Base-by-base conservation (phyloP, 2,329 filamentous ascomycete species). In the Cladosporium sp. region DNA sequence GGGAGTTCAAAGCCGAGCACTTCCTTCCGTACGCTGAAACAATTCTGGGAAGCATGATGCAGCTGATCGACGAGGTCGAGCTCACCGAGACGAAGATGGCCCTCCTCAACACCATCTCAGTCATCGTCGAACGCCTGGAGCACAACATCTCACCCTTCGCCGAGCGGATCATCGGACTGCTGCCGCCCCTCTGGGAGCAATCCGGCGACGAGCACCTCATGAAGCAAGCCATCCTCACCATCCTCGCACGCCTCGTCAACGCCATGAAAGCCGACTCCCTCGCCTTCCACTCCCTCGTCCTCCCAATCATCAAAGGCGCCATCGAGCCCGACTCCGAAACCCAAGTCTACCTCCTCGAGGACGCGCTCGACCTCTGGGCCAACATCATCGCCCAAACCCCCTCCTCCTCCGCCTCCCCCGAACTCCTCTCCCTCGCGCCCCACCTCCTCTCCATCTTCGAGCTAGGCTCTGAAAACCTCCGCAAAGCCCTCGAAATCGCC, bases 201-300 rank as follows among this genome's bases (percentile, higher is more conserved):
- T 89, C 88, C 2, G 89, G 85, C 0, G 86, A 95, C 55, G 88
- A 93, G 63, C 89, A 90, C 70, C 82, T 97, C 68, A 87, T 96
- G 77, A 97, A 97, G 70, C 91, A 96, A 70, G 84, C 89, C 1
- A 90, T 97, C 49, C 79, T 97, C 53, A 88, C 87, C 2, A 86
- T 97, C 37, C 82, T 97, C 48, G 79, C 88, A 1, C 85, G 89
- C 2, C 77, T 98, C 11, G 87, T 95, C n/a, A 84, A 84, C 65
- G 87, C 91, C 1, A 87, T 97, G 81, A 89, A 86, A 54, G 78
- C 81, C 10, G 80, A 86, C 9, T 93, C 89, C 4, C 79, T 85
- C 56, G 79, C 84, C 14, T 95, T 95, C 61, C 89, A 96, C 58
- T 70, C 78, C 13, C 77, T 91, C 49, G 87, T 96, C 60, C 73